These are phyloP conservation scores for Dryas alaskensis DNA, from an alignment of 306 rosid species.

Conservation along the genomic window DNA sequence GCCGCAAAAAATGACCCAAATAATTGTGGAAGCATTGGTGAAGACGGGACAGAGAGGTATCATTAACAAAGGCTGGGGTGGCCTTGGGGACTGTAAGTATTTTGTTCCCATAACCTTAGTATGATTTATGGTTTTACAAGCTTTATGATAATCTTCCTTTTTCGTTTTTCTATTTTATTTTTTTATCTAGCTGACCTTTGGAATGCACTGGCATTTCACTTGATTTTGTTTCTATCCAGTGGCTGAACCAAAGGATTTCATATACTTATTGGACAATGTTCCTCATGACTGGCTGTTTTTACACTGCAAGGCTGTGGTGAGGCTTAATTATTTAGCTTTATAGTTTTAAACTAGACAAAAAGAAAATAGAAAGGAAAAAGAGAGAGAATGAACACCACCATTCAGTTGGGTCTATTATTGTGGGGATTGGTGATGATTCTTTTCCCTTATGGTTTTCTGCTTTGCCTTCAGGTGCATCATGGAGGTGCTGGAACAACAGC, in stretches of 20 bases:
- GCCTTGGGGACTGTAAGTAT: slow-evolving; percentile 86
- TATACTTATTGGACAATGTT: slow-evolving; percentile 78
- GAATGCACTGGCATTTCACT: slow-evolving; percentile 22
- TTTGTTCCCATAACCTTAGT: background rate
- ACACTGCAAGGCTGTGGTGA: slow-evolving; percentile 99
- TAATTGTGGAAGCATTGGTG: slow-evolving; percentile 85
- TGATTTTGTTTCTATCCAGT: slow-evolving; percentile 54
- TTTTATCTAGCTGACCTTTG: slow-evolving; percentile 8
- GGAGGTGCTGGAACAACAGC: slow-evolving; percentile 99
- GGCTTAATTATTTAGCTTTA: slow-evolving; percentile 28
- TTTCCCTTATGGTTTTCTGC: slow-evolving; percentile 11
- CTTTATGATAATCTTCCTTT: background rate
- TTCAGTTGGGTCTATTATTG: background rate
- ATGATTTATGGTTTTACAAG: background rate
- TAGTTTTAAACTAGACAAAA: background rate
- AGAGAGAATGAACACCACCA: background rate
- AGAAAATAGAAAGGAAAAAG: background rate
- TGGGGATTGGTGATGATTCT: background rate
- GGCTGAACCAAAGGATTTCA: slow-evolving; percentile 77
- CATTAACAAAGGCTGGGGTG: slow-evolving; percentile 99
- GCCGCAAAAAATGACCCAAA: slow-evolving; percentile 88
- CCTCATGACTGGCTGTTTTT: slow-evolving; percentile 99
- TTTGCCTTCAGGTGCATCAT: slow-evolving; percentile 77
- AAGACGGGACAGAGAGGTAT: slow-evolving; percentile 92
- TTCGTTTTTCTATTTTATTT: background rate